Percentiles rank a stretch among this genome's conserved stretches.
phyloP scores from a whole-genome alignment of 805 yeast species.

The Saccharomycopsis fermentans region DNA sequence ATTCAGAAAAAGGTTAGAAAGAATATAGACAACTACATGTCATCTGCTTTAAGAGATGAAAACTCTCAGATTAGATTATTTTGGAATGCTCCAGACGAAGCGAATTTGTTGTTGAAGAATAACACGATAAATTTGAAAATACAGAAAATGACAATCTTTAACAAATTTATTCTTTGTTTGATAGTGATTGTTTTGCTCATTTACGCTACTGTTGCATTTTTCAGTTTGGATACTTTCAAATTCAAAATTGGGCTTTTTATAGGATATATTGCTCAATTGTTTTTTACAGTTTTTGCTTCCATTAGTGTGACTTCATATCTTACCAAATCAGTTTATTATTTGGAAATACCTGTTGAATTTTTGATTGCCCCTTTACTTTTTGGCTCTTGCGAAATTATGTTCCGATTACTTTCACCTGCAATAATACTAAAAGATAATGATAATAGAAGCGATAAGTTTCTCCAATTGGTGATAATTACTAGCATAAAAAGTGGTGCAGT shows the following conservation, averaged over 20 bases:
- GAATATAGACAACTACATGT: not conserved
- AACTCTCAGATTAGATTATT: not conserved
- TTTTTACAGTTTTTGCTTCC: conserved; percentile 33
- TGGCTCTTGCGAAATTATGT: conserved; percentile 38
- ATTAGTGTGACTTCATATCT: conserved; percentile 33
- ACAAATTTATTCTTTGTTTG: conserved; percentile 21
- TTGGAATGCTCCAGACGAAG: not conserved
- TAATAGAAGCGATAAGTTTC: conserved; percentile 32
- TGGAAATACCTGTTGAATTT: conserved; percentile 31
- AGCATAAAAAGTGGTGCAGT: conserved; percentile 32
- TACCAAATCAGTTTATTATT: conserved; percentile 25
- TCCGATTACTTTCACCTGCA: conserved; percentile 33
- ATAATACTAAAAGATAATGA: conserved; percentile 26
- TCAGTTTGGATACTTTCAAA: conserved; percentile 33
- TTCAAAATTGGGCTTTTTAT: conserved; percentile 37
- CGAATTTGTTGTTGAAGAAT: not conserved
- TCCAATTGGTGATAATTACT: conserved; percentile 28
- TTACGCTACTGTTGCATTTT: conserved; percentile 30
- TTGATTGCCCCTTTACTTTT: conserved; percentile 33
- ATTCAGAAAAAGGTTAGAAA: not conserved
- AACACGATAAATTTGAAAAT: conserved; percentile 16
- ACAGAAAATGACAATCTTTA: conserved; percentile 19
- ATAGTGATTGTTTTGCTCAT: conserved; percentile 25
- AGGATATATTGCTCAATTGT: conserved; percentile 34
- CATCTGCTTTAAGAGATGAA: not conserved